Base-by-base conservation (phyloP, 345 rosid species). In the Rhodamnia argentea region DNA sequence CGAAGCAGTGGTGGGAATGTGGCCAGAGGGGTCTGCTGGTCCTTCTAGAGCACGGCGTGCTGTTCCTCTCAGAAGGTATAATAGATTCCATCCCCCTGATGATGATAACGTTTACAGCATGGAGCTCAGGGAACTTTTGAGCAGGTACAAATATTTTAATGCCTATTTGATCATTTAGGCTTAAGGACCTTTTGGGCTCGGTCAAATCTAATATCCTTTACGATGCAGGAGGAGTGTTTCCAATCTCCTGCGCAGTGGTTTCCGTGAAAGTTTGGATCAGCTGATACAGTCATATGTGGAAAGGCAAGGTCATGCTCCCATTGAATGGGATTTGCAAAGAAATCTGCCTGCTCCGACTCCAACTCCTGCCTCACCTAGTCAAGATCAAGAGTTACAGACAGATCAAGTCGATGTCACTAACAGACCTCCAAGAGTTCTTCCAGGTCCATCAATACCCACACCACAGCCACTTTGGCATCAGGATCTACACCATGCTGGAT, bases 241-340 rank as follows among this genome's bases (percentile, higher is more conserved):
- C 75, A 98, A 95, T 91, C 97, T 98, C 87, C 96, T 98, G 90
- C 94, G 96, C 60, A 98, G 99, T 88, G 99, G 98, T 58, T 98
- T 98, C 93, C 98, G 99, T 75, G 99, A 98, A 93, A 98, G 98
- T 86, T 90, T 98, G 89, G 99, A 98, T 88, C 99, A 96, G 37
- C 88, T 96, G 85, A 98, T 98, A 89, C 98, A 96, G 87, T 95
- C 99, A 57, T 96, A 98, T 87, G 98, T 94, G 84, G 95, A 96
- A 87, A 95, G 99, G 91, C 98, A 93, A 91, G 96, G 95, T 42
- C 98, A 91, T 85, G 85, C 98, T 91, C 97, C 95, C 59, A 89
- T 93, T 84, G 98, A 98, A 85, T 98, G 99, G 99, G 99, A 96
- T 92, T 90, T 95, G 85, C 98, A 92, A 64, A 90, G 96, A 89